Conservation (phyloP, 2,329 filamentous ascomycete species). For the Penicillium polonicum region DNA sequence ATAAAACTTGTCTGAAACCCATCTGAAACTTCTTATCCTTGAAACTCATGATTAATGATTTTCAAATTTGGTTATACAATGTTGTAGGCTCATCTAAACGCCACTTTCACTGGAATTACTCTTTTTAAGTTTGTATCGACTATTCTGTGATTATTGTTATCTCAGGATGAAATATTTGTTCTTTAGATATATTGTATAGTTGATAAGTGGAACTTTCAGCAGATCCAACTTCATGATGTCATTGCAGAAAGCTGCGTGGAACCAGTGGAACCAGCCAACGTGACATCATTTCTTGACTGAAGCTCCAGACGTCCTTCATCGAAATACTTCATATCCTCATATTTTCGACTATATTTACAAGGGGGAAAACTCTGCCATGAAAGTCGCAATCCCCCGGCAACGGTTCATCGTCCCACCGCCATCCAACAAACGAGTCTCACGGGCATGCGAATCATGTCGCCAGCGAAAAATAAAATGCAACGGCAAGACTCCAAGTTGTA, state of each 20-base stretch:
- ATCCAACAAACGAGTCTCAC: conserved; percentile 32
- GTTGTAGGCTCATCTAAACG: no score
- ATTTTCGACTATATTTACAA: not conserved
- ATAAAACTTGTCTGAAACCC: no score
- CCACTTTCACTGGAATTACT: no score
- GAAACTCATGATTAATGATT: no score
- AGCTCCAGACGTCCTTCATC: not conserved
- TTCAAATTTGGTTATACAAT: no score
- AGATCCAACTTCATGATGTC: not conserved
- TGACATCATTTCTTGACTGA: not conserved
- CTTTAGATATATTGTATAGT: no score
- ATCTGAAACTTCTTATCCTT: no score
- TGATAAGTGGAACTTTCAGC: no score
- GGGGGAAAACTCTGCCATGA: conserved; percentile 7
- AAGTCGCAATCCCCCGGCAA: conserved; percentile 36
- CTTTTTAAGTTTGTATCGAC: no score
- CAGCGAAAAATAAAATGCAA: conserved; percentile 47
- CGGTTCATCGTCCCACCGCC: conserved; percentile 15
- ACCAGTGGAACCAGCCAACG: not conserved
- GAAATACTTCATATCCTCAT: not conserved
- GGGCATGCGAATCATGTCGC: conserved; percentile 45
- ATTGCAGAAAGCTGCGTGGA: not conserved
- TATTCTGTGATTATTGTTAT: no score
- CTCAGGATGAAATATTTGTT: no score
- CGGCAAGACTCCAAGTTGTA: conserved; percentile 43